Percentiles rank a stretch among this genome's conserved stretches.
These are phyloP conservation scores for Fusarium aywerte DNA, from an alignment of 2,329 filamentous ascomycete genomes.

Conservation along the genomic window DNA sequence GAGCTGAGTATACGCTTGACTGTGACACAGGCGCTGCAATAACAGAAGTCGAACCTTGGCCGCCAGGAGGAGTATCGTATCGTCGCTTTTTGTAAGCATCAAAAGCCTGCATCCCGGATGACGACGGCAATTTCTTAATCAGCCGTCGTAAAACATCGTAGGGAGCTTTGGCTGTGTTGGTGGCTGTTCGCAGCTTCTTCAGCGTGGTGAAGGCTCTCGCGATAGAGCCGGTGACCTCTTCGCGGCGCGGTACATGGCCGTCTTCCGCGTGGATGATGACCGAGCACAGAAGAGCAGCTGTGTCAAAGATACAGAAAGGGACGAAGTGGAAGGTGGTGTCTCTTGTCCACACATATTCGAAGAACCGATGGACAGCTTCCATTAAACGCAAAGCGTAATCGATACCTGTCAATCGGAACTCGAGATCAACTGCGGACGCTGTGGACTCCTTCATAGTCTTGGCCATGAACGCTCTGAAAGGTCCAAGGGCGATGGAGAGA, in stretches of 20 bases:
- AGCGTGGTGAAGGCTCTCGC: slow-evolving; percentile 8
- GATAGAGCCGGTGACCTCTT: slow-evolving; percentile 8
- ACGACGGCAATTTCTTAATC: slow-evolving; percentile 26
- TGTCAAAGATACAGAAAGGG: slow-evolving; percentile 25
- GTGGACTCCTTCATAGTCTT: slow-evolving; percentile 2
- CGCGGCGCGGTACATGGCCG: background rate
- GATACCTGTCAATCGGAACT: slow-evolving; percentile 15
- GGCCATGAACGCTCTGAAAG: slow-evolving; percentile 24
- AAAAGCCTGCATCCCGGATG: background rate
- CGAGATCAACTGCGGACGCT: background rate
- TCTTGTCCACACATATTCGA: slow-evolving; percentile 28
- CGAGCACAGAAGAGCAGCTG: slow-evolving; percentile 12
- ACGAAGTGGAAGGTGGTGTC: slow-evolving; percentile 27
- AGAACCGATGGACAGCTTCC: slow-evolving; percentile 13
- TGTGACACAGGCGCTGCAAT: background rate
- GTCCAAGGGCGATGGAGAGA: slow-evolving; percentile 12
- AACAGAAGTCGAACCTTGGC: background rate
- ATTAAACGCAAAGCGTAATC: slow-evolving; percentile 17
- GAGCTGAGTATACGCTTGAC: background rate
- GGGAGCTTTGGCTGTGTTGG: slow-evolving; percentile 22
- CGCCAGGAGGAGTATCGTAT: background rate
- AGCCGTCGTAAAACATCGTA: slow-evolving; percentile 23
- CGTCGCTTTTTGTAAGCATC: slow-evolving; percentile 18
- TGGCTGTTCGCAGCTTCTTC: slow-evolving; percentile 26
- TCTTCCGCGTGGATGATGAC: slow-evolving; percentile 22